These are phyloP conservation scores for Yamadazyma dendronema DNA, from an alignment of 1,139 yeast genomes.

Conservation along the genomic window DNA sequence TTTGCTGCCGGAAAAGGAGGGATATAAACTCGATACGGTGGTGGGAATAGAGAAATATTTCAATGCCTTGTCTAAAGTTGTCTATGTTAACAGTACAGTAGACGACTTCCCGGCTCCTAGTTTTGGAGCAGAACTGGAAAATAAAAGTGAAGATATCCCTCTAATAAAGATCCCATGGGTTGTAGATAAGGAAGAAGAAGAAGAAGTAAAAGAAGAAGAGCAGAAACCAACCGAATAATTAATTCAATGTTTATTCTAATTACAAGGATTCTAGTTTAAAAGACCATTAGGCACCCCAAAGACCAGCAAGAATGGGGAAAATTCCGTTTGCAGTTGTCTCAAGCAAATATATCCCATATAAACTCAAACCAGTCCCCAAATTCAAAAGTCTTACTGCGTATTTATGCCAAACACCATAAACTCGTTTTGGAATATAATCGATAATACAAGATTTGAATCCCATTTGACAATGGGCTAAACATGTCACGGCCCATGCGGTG, in stretches of 20 bases:
- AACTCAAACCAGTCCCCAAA: constrained; percentile 60
- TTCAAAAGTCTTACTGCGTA: constrained; percentile 61
- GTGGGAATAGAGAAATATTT: constrained; percentile 29
- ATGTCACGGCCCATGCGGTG: constrained; percentile 51
- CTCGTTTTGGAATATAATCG: constrained; percentile 75
- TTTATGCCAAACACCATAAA: constrained; percentile 65
- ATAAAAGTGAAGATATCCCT: constrained; percentile 15
- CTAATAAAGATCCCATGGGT: constrained; percentile 50
- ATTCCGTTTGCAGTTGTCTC: constrained; percentile 60
- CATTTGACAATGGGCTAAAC: constrained; percentile 63
- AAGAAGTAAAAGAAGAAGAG: constrained; percentile 22
- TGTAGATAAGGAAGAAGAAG: too few species aligned
- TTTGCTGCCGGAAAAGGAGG: constrained; percentile 32
- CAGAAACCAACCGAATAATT: not conserved
- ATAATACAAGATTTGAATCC: constrained; percentile 78
- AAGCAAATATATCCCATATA: constrained; percentile 65
- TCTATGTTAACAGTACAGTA: constrained; percentile 28
- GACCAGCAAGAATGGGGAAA: constrained; percentile 40
- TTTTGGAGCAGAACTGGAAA: constrained; percentile 3
- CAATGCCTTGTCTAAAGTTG: constrained; percentile 28
- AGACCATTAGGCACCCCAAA: constrained; percentile 40
- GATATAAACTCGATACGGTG: constrained; percentile 28
- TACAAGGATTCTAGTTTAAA: constrained; percentile 5
- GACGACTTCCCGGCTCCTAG: constrained; percentile 24
- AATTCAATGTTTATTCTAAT: not conserved